Base-by-base conservation (phyloP, 345 rosid genomes). In the Eucalyptus marginata region DNA sequence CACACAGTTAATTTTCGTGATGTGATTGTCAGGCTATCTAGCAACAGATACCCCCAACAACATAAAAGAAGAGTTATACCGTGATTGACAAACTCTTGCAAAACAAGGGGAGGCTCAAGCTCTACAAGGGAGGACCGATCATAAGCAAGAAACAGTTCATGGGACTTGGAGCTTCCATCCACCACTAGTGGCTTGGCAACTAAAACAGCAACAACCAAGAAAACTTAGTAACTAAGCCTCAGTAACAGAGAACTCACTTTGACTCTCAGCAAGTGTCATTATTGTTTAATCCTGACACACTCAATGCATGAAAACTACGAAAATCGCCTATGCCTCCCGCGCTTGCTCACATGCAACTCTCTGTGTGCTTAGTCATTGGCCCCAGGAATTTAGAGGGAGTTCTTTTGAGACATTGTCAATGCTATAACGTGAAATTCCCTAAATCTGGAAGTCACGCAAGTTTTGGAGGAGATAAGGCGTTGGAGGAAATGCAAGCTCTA, bases 31-130 rank as follows among this genome's bases (percentile, higher is more conserved):
- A 64, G 81, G 83, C 27, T 20, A 36, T 36, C 83, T 76, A 76
- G 81, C 27, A 36, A 10, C 46, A 71, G 81, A 71, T 43, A 71
- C 27, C 46, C 46, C 27, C 40, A 66, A 49, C 4, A 64, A 43
- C 27, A 20, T n/a, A 18, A 54, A 16, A 2, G 86, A 83, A 90
- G 86, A 36, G 89, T 2, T 4, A 52, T 97, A 97, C 99, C 99
- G 91, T 97, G 99, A 92, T 96, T 96, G 8, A 97, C 96, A 92
- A 97, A 97, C 93, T 97, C 99, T 91, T 97, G 99, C 49, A 97
- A 93, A 47, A 96, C 94, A 92, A 96, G 66, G 18, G 99, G 99
- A 49, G 99, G 98, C 87, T 96, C 97, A 62, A 97, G 97, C 92
- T 95, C 94, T 83, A 94, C 89, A 71, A 96, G 96, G 71, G 98